A percentile compares a stretch with the other conserved stretches of the same genome.
Evolutionary conservation across 305 asterid species (phyloP).

Genomic region (Plantago lanceolata): DNA sequence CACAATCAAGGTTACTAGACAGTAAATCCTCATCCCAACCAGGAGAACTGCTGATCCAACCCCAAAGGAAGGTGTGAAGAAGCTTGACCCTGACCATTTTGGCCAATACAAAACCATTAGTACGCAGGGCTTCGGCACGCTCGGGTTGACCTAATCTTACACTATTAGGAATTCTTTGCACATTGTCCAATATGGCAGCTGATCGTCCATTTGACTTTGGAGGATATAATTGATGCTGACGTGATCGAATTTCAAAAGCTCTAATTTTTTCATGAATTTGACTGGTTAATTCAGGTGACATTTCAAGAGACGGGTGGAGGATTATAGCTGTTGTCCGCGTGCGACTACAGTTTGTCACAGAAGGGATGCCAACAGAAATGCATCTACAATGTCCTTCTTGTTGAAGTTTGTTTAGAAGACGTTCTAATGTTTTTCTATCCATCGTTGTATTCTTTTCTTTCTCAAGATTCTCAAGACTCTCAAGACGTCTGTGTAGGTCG

Average conservation of each 20-base stretch:
- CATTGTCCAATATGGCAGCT: conserved; percentile 52
- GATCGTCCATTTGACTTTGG: conserved; percentile 51
- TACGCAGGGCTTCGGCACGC: conserved; percentile 54
- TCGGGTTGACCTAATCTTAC: conserved; percentile 48
- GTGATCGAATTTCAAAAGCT: conserved; percentile 59
- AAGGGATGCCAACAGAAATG: conserved; percentile 62
- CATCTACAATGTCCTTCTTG: conserved; percentile 78
- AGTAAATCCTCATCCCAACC: conserved; percentile 54
- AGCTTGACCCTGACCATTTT: conserved; percentile 87
- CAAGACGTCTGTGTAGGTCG: conserved; percentile 77
- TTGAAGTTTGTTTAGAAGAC: conserved; percentile 77
- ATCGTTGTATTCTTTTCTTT: too few relatives aligned
- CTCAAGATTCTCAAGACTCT: conserved; percentile 54
- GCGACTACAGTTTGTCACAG: conserved; percentile 71
- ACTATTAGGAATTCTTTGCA: conserved; percentile 56
- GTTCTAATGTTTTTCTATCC: conserved; percentile 77
- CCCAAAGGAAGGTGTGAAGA: conserved; percentile 82
- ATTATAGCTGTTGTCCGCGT: conserved; percentile 60
- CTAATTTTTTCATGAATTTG: conserved; percentile 75
- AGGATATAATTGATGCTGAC: conserved; percentile 43
- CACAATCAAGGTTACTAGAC: conserved; percentile 40
- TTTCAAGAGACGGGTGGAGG: conserved; percentile 69
- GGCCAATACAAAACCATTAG: conserved; percentile 72
- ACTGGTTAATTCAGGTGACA: conserved; percentile 54
- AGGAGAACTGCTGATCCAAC: conserved; percentile 46